Percentiles rank a stretch among this genome's conserved stretches.
Evolutionary conservation across 306 rosid genomes (phyloP).

Genomic region (Rosa rugosa): DNA sequence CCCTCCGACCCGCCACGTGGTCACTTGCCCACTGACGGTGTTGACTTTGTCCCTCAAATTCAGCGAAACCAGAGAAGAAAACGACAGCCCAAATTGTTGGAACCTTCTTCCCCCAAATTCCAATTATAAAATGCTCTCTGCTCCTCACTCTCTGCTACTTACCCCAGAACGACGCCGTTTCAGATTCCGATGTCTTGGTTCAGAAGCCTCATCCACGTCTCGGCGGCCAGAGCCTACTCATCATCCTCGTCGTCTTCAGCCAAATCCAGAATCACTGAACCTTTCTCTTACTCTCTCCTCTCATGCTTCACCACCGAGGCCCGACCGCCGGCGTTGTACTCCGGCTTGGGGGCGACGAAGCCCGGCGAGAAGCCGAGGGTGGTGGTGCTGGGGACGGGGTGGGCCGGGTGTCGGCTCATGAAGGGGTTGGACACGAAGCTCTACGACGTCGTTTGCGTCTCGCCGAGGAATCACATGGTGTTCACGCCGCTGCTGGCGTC

Average conservation of each 20-base stretch:
- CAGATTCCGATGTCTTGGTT: constrained; percentile 52
- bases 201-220: constrained; percentile 48
- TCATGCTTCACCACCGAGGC: constrained; percentile 46
- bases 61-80: not conserved
- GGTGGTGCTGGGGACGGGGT: constrained; percentile 85
- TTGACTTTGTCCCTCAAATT: constrained; percentile 8
- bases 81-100: constrained; percentile 13
- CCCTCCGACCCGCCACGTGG: not conserved
- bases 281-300: constrained; percentile 30
- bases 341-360: constrained; percentile 54
- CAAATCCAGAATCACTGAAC: constrained; percentile 33
- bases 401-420: constrained; percentile 94
- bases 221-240: constrained; percentile 33
- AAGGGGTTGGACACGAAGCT: constrained; percentile 62
- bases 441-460: constrained; percentile 91
- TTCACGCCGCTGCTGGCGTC: constrained; percentile 96
- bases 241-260: not conserved
- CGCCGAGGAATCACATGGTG: constrained; percentile 97
- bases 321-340: constrained; percentile 21
- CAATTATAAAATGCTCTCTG: too few relatives aligned
- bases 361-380: constrained; percentile 84
- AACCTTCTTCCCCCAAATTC: not conserved
- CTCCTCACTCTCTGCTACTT: not conserved
- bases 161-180: constrained; percentile 7
- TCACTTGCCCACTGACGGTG: not conserved